Evolutionary conservation across 805 yeast genomes (phyloP), one percentile per base, ranked within the genome.

Genomic region (Wickerhamiella sergipiensis): DNA sequence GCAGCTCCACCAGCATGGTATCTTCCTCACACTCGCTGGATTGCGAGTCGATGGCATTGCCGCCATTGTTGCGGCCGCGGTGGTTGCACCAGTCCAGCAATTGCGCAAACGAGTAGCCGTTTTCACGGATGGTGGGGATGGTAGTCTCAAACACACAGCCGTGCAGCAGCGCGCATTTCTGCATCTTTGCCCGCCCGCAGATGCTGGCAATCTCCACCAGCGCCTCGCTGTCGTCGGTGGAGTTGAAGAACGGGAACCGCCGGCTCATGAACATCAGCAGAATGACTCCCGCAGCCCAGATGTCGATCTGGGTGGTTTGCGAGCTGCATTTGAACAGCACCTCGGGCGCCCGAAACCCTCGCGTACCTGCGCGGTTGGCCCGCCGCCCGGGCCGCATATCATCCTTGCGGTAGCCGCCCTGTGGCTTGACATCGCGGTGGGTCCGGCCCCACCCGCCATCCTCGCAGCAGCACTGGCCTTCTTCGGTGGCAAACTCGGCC

Each of bases 321-420:
- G 84, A 80, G 1, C 84, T 77, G 66, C 97, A 88, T 63, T 86
- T 87, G 67, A 87, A 75, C 50, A 89, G 69, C 3, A 88, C 96
- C 63, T 88, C 97, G 0, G 96, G 96, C 0, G 97, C 95, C 58
- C 97, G 73, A 62, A 88, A 88, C 0, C 97, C 97, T 59, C 97
- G 74, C 1, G 97, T 88, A 8, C 97, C 97, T 17, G 98, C 98
- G 59, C 98, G 79, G 61, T 92, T 92, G 0, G 97, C 97, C 52
- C 98, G 75, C 60, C 95, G 75, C 1, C 92, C 85, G 0, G 94
- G 84, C 59, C 97, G 73, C 47, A 78, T 78, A 12, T 92, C 98
- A 59, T 85, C 85, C 62, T 86, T 87, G 9, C 88, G 83, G 61
- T 85, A 87, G 1, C 96, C 90, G 66, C 75, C 71, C 12, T 74